phyloP scores from a whole-genome alignment of 768 basidiomycete genomes.

The Terana coerulea region DNA sequence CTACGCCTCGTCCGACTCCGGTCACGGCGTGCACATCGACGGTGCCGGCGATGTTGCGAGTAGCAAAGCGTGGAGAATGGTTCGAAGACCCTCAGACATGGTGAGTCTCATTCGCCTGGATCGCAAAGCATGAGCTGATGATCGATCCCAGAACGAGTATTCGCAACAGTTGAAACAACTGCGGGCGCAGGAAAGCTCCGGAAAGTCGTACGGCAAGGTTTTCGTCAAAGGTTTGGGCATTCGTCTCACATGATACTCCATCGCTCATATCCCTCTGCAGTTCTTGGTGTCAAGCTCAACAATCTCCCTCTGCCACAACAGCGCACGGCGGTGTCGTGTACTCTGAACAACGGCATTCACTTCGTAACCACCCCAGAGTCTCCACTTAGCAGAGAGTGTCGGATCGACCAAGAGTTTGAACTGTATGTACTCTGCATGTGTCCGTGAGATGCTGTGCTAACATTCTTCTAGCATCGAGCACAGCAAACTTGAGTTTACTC shows the following conservation, averaged over 20 bases:
- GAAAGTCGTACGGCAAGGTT: constrained; percentile 86
- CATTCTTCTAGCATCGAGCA: constrained; percentile 70
- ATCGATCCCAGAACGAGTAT: constrained; percentile 87
- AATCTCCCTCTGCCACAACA: constrained; percentile 77
- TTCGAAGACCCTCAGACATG: constrained; percentile 92
- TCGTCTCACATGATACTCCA: neutral
- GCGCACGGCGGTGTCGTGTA: constrained; percentile 73
- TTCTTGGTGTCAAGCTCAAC: constrained; percentile 70
- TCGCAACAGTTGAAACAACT: constrained; percentile 86
- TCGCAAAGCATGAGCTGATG: constrained; percentile 2
- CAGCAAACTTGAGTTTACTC: constrained; percentile 91
- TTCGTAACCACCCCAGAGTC: constrained; percentile 88
- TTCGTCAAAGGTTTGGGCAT: constrained; percentile 75
- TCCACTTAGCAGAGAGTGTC: constrained; percentile 50
- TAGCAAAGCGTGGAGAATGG: constrained; percentile 82
- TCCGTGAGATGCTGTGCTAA: neutral
- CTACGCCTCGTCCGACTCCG: constrained; percentile 70
- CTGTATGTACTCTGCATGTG: constrained; percentile 48
- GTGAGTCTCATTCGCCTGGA: constrained; percentile 38
- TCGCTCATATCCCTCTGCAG: constrained; percentile 38
- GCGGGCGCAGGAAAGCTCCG: constrained; percentile 68
- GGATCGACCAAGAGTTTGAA: constrained; percentile 88
- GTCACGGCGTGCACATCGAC: constrained; percentile 55
- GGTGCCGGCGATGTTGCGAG: constrained; percentile 79
- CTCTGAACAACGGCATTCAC: constrained; percentile 95